Evolutionary conservation across 768 basidiomycete genomes (phyloP).

Genomic region (Pleurotus citrinopileatus): DNA sequence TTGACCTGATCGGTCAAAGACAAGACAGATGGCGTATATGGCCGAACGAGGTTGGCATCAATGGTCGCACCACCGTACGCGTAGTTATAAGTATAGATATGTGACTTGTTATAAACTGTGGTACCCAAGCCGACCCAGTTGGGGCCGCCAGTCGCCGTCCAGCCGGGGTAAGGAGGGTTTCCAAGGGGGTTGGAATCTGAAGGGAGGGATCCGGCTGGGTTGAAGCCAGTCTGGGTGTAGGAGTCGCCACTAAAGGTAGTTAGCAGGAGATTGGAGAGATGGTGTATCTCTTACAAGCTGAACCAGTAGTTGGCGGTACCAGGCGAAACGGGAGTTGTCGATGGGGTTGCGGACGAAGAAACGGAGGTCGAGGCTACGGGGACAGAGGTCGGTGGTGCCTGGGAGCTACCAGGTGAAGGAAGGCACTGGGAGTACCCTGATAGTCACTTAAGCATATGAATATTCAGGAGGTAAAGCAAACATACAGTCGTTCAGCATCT

Average conservation of each 20-base stretch:
- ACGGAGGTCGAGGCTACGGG: background rate
- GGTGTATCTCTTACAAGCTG: conserved; percentile 45
- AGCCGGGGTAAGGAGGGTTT: conserved; percentile 54
- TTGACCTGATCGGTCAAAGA: conserved; percentile 62
- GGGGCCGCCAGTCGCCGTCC: conserved; percentile 49
- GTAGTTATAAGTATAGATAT: conserved; percentile 59
- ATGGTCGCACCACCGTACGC: conserved; percentile 70
- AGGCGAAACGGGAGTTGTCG: conserved; percentile 18
- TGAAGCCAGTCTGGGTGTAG: conserved; percentile 57
- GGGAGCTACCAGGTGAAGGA: conserved; percentile 17
- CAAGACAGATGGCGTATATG: conserved; percentile 48
- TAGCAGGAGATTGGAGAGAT: background rate
- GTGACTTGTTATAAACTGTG: conserved; percentile 48
- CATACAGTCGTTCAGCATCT: conserved; percentile 30
- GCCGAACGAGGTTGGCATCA: conserved; percentile 51
- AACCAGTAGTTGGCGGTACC: conserved; percentile 48
- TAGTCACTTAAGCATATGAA: background rate
- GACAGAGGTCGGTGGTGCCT: background rate
- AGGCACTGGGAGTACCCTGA: conserved; percentile 41
- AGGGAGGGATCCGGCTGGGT: conserved; percentile 36
- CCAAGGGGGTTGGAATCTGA: conserved; percentile 46
- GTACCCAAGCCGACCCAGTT: conserved; percentile 63
- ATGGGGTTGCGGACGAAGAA: conserved; percentile 15
- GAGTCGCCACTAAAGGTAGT: conserved; percentile 58
- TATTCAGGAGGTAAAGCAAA: background rate